Evolutionary conservation across 306 rosid genomes (phyloP), one percentile per base, ranked within the genome.

Genomic region (Quercus dentata): DNA sequence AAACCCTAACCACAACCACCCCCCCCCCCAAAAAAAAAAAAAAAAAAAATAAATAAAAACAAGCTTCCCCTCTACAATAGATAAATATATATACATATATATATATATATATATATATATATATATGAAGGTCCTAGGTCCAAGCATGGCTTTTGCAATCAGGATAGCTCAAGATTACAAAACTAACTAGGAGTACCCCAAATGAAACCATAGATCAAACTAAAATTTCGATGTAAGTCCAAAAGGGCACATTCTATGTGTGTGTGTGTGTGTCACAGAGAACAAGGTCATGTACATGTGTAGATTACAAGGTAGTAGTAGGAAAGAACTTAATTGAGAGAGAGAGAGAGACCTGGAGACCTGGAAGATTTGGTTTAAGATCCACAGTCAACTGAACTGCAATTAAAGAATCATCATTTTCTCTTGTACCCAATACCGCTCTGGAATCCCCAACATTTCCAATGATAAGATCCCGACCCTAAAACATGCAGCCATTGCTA

Each of bases 291-390:
- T 35, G 72, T 80, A 51, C 51, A 51, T 27, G 33, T 56, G 64
- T 30, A 38, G 41, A 67, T 67, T 78, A 69, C 75, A 28, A 67
- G 6, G 41, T 6, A 15, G 20, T 31, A 49, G 23, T 30, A 13
- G 41, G 71, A 49, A 65, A 63, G 68, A 79, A 49, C 57, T 52
- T 52, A 23, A 49, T 49, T 35, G 54, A 67, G 76, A 73, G 77
- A 71, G 31, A 35, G 64, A 31, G 35, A 80, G 81, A 73, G 31
- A 84, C n/a, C n/a, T n/a, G n/a, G 51, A 84, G 65, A 93, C 99
- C 99, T 76, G 99, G 99, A 83, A 96, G 98, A 88, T 83, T 96
- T 71, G 99, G 99, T 88, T 96, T 96, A 74, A 96, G 93, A 91
- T 96, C 99, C 82, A 96, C 99, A 41, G 99, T 96, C 91, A 96